Evolutionary conservation across 495 filamentous ascomycete genomes (phyloP), one percentile per base, ranked within the genome.

Genomic region (Penicillium canariense): DNA sequence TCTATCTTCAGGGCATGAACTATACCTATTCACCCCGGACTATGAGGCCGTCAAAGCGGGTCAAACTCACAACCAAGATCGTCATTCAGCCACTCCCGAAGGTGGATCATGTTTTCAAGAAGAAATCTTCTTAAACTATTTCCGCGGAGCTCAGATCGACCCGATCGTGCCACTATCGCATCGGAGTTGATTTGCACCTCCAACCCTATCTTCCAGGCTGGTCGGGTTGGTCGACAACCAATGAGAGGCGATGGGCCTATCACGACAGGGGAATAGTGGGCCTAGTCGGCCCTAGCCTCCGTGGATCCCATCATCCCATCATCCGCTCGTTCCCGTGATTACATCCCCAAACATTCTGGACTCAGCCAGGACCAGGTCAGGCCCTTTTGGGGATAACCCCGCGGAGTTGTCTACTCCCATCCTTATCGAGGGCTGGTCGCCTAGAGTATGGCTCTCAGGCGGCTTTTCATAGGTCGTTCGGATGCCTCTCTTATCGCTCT

Each of bases 61-160:
- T n/a, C n/a, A n/a, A n/a, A n/a, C n/a, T n/a, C n/a, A n/a, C n/a
- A n/a, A n/a, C n/a, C n/a, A n/a, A n/a, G n/a, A n/a, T n/a, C n/a
- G n/a, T n/a, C n/a, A n/a, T n/a, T n/a, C n/a, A n/a, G n/a, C n/a
- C n/a, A n/a, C n/a, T n/a, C n/a, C n/a, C n/a, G n/a, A n/a, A n/a
- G n/a, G n/a, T 32, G 6, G 30, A 12, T 6, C 30, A 35, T 23
- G 12, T 23, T 14, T 1, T 10, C 17, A 32, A 12, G 46, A 48
- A n/a, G 17, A 32, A n/a, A 32, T 26, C 39, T 51, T 48, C 38
- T 54, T 60, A 47, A 63, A 50, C 18, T 65, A 65, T 63, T 54
- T 66, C 63, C 63, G 63, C 63, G 63, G 63, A 63, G 52, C 9
- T 55, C 23, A 48, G 51, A 61, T 55, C 39, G 44, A 58, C 39